phyloP scores from a whole-genome alignment of 1,284 basidiomycete genomes.

The Rhizoctonia solani region DNA sequence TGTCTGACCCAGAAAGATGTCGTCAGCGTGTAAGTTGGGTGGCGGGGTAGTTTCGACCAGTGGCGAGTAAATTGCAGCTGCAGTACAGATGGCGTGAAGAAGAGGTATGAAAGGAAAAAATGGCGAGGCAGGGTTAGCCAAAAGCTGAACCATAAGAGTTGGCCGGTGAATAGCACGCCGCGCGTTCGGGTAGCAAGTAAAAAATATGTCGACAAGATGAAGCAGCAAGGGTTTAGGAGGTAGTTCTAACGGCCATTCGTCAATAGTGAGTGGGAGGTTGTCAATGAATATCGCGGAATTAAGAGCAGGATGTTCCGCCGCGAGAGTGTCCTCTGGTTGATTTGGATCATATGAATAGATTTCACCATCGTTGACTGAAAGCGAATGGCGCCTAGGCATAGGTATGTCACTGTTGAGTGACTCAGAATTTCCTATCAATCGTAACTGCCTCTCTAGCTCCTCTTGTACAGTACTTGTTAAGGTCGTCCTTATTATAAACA shows the following conservation, averaged over 20 bases:
- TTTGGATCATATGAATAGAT: neutral
- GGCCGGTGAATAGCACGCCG: conserved; percentile 24
- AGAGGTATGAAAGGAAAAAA: conserved; percentile 15
- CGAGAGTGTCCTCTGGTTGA: neutral
- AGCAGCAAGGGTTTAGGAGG: conserved; percentile 15
- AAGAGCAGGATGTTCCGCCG: neutral
- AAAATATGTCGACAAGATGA: conserved; percentile 23
- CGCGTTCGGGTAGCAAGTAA: conserved; percentile 22
- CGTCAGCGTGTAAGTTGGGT: neutral
- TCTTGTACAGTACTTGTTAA: neutral
- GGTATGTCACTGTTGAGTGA: neutral
- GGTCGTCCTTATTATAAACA: neutral
- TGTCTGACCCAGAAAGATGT: conserved; percentile 15
- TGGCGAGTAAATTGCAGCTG: conserved; percentile 13
- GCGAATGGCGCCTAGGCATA: too few species aligned
- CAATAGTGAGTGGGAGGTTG: neutral
- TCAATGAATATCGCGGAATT: neutral
- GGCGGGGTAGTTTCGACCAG: neutral
- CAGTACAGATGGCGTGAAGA: conserved; percentile 24
- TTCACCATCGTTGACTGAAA: too few species aligned
- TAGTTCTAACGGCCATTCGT: conserved; percentile 8
- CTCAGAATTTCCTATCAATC: neutral
- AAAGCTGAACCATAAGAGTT: conserved; percentile 1
- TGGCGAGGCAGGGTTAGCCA: conserved; percentile 14
- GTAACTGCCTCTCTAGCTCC: neutral